Percentiles rank a stretch among this genome's conserved stretches.
phyloP scores from a whole-genome alignment of 768 basidiomycete species.

The Saitozyma sp. region DNA sequence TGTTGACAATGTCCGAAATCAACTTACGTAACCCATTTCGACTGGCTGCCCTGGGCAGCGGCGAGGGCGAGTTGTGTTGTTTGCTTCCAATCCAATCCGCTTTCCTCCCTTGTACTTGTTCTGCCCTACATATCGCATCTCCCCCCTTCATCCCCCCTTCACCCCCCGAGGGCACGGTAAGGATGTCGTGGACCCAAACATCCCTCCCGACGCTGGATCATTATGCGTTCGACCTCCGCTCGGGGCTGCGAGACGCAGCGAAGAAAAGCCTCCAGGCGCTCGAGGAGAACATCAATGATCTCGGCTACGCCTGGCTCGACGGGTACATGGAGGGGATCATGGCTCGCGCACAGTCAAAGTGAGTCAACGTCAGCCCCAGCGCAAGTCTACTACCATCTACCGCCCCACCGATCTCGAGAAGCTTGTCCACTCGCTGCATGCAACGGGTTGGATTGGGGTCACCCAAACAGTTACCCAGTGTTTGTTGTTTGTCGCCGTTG shows the following conservation, averaged over 20 bases:
- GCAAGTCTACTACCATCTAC: not conserved
- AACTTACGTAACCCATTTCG: not conserved
- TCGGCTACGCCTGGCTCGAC: slow-evolving; percentile 51
- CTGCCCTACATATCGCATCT: not conserved
- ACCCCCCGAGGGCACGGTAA: not conserved
- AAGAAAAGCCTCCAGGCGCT: slow-evolving; percentile 28
- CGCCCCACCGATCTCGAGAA: not conserved
- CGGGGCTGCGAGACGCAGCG: slow-evolving; percentile 30
- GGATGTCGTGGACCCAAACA: not conserved
- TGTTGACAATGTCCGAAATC: not conserved
- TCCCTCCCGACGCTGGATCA: slow-evolving; percentile 20
- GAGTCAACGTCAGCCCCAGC: not conserved
- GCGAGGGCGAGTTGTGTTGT: not conserved
- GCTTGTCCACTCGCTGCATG: not conserved
- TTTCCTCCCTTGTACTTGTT: not conserved
- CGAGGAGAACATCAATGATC: slow-evolving; percentile 36
- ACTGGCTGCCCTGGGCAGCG: not conserved
- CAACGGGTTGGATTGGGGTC: not conserved
- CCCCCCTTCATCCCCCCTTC: not conserved
- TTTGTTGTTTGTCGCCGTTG: not conserved
- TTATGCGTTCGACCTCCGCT: slow-evolving; percentile 39
- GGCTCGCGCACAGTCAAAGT: slow-evolving; percentile 23
- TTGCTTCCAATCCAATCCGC: too few relatives aligned
- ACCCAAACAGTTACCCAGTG: too few relatives aligned
- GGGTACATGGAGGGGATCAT: slow-evolving; percentile 44